Evolutionary conservation across 1,284 basidiomycete species (phyloP).

Genomic region (Heterobasidion occidentale): DNA sequence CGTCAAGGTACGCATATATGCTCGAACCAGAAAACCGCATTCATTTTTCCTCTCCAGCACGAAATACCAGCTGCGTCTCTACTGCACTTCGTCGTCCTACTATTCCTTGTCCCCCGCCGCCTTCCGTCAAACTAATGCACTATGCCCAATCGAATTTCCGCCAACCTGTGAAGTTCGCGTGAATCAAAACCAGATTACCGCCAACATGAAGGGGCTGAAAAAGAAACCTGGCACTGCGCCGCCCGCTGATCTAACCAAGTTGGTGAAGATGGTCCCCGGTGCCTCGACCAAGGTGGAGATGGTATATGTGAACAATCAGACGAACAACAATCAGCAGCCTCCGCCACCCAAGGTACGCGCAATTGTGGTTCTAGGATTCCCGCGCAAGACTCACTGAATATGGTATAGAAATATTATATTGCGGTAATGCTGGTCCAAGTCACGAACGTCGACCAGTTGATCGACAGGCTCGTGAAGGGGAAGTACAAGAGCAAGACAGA

Average conservation of each 20-base stretch:
- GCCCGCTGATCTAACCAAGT: conserved; percentile 75
- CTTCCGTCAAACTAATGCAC: conserved; percentile 41
- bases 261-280: conserved; percentile 37
- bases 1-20: conserved; percentile 33
- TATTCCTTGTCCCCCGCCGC: conserved; percentile 44
- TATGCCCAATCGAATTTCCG: conserved; percentile 86
- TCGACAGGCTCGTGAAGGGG: conserved; percentile 58
- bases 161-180: conserved; percentile 86
- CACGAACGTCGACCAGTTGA: conserved; percentile 57
- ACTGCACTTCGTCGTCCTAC: conserved; percentile 88
- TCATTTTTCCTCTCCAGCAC: conserved; percentile 30
- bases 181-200: conserved; percentile 62
- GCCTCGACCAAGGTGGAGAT: conserved; percentile 71
- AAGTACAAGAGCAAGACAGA: conserved; percentile 62
- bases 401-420: conserved; percentile 74
- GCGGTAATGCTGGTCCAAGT: conserved; percentile 78
- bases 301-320: conserved; percentile 78
- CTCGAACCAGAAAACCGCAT: background rate
- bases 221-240: conserved; percentile 96
- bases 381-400: background rate
- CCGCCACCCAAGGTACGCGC: conserved; percentile 53
- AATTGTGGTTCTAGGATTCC: background rate
- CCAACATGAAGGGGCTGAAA: conserved; percentile 87
- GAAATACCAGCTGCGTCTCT: conserved; percentile 78
- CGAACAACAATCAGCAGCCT: conserved; percentile 46